Base-by-base conservation (phyloP, 2,329 filamentous ascomycete species). In the Talaromyces sp. region DNA sequence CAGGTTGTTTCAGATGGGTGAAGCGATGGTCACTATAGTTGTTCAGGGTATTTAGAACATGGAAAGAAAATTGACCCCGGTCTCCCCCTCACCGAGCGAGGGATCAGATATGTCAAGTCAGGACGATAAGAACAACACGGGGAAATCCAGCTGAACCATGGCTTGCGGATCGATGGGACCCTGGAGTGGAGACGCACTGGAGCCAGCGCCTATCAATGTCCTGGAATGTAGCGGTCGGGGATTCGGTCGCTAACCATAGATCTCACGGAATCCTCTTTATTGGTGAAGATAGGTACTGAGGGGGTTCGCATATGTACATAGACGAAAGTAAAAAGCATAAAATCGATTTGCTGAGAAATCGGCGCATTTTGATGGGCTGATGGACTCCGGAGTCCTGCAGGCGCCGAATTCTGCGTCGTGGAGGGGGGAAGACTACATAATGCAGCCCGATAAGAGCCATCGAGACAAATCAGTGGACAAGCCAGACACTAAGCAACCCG, bases 311-410 rank as follows among this genome's bases (percentile, higher is more conserved):
- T 36, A 49, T 33, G 35, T 33, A n/a, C n/a, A n/a, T n/a, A n/a
- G n/a, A n/a, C n/a, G 17, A 41, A 10, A 16, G 1, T 3, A 24
- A 32, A 39, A 42, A 49, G 8, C 8, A 17, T 33, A 32, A 17
- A 27, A 33, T 33, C 30, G 43, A 46, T 24, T 17, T 22, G 52
- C 52, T 58, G 55, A 54, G 48, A 54, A 55, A 55, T 54, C 10
- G 14, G 40, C 4, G 45, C 10, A 20, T 36, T 35, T 13, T 57
- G 52, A 55, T 55, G 52, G 57, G 49, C 39, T 39, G 36, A n/a
- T n/a, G 27, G 24, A n/a, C 14, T 37, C 35, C 43, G 17, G 22
- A 32, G 35, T 24, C 22, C 24, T 42, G 50, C 44, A 43, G n/a
- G 9, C 27, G 40, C 9, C 27, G 24, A 44, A 10, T 36, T 30